Percentiles rank a stretch among this genome's conserved stretches.
These are phyloP conservation scores for Phytopythium ostracodes DNA, from an alignment of 352 stramenopile species.

Conservation along the genomic window DNA sequence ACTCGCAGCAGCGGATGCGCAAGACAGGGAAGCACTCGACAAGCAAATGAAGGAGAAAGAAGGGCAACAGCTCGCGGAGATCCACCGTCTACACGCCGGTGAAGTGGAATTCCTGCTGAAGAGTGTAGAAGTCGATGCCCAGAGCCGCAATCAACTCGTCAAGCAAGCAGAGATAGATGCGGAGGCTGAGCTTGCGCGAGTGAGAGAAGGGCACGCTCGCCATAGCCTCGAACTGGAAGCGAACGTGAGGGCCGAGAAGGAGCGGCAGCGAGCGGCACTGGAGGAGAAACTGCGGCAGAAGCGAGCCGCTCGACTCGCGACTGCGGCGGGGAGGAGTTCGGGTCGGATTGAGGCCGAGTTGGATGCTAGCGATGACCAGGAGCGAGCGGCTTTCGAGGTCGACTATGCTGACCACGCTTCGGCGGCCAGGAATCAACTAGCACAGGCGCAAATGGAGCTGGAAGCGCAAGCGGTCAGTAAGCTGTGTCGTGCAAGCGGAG, in stretches of 20 bases:
- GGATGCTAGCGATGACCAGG: not conserved
- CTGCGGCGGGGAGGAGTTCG: not conserved
- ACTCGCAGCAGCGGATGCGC: slow-evolving; percentile 3
- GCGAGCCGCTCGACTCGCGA: not conserved
- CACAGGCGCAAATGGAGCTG: not conserved
- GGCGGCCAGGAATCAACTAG: not conserved
- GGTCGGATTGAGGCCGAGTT: not conserved
- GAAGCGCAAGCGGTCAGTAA: not conserved
- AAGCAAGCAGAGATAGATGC: not conserved
- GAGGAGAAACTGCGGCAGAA: slow-evolving; percentile 23
- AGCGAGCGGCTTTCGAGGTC: slow-evolving; percentile 6
- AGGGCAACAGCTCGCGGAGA: not conserved
- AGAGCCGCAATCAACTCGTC: not conserved
- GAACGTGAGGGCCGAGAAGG: slow-evolving; percentile 18
- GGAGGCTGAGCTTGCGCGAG: slow-evolving; percentile 16
- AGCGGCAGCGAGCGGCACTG: slow-evolving; percentile 20
- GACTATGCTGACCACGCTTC: not conserved
- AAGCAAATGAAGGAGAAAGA: slow-evolving; percentile 6
- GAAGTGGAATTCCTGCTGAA: not conserved
- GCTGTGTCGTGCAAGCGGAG: not conserved
- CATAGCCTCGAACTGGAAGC: slow-evolving; percentile 17
- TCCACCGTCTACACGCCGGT: not conserved
- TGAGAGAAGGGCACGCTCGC: slow-evolving; percentile 19
- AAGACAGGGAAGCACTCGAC: slow-evolving; percentile 2
- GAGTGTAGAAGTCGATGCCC: not conserved